phyloP scores from a whole-genome alignment of 225 moss, liverwort and hornwort genomes.

The Climacium dendroides region DNA sequence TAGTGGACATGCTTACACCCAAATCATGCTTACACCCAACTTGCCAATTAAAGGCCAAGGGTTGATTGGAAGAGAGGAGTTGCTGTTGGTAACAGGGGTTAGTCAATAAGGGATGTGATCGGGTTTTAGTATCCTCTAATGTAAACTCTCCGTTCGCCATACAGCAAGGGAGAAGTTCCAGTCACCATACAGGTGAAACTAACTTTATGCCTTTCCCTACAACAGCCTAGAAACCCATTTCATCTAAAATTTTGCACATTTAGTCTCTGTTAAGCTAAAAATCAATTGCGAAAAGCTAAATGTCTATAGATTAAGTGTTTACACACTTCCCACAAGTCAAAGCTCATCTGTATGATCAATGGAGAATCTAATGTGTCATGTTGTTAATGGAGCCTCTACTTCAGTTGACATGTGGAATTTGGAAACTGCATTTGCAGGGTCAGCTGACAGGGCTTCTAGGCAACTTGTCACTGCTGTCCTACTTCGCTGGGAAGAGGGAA shows the following conservation, averaged over 20 bases:
- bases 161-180: neutral
- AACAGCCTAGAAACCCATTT: neutral
- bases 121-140: neutral
- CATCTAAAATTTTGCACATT: neutral
- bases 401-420: neutral
- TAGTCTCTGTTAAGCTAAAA: neutral
- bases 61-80: neutral
- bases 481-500: slow-evolving; percentile 64
- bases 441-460: slow-evolving; percentile 67
- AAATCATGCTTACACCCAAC: neutral
- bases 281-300: too few species aligned
- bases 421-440: slow-evolving; percentile 27
- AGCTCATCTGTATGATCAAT: neutral
- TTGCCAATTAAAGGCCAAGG: neutral
- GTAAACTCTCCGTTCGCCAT: neutral
- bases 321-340: neutral
- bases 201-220: neutral
- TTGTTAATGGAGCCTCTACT: neutral
- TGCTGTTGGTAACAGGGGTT: neutral
- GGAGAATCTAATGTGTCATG: neutral
- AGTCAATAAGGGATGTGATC: neutral
- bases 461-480: slow-evolving; percentile 56
- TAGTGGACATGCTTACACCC: neutral
- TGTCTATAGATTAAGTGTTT: neutral
- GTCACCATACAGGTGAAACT: neutral